Percentiles rank a stretch among this genome's conserved stretches.
These are phyloP conservation scores for Luzula sylvatica DNA, from an alignment of 176 grass and related monocot genomes.

Conservation along the genomic window DNA sequence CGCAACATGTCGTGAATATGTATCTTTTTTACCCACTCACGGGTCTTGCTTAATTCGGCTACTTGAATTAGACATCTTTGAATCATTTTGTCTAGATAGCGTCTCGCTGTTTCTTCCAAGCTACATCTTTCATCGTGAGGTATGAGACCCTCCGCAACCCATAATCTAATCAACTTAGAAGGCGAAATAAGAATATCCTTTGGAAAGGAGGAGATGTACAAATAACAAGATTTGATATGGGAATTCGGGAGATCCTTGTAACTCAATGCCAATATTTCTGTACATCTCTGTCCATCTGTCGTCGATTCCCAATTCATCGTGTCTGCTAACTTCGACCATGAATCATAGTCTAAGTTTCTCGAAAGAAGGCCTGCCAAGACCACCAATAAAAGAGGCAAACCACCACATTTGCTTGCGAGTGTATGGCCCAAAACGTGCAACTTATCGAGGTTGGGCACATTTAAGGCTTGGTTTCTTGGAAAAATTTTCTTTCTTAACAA, in stretches of 20 bases:
- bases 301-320: constrained; percentile 19
- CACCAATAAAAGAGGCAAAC: constrained; percentile 19
- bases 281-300: constrained; percentile 15
- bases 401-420: constrained; percentile 10
- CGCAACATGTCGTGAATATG: constrained; percentile 27
- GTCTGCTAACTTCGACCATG: constrained; percentile 11
- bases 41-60: background rate
- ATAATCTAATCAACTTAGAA: constrained; percentile 6
- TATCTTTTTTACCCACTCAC: constrained; percentile 7
- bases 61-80: constrained; percentile 33
- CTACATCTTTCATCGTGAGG: constrained; percentile 1
- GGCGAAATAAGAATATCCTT: background rate
- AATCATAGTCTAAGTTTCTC: constrained; percentile 1
- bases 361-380: constrained; percentile 6
- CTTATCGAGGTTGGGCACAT: background rate
- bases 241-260: constrained; percentile 13
- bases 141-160: constrained; percentile 22
- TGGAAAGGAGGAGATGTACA: constrained; percentile 12
- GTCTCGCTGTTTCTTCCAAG: constrained; percentile 10
- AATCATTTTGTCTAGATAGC: constrained; percentile 7
- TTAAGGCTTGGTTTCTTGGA: background rate
- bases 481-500: constrained; percentile 10
- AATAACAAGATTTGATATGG: constrained; percentile 18
- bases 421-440: background rate
- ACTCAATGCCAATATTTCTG: constrained; percentile 15